A percentile compares a stretch with the other conserved stretches of the same genome.
Evolutionary conservation across 176 grass and related monocot species (phyloP).

Genomic region (Oryza meridionalis): DNA sequence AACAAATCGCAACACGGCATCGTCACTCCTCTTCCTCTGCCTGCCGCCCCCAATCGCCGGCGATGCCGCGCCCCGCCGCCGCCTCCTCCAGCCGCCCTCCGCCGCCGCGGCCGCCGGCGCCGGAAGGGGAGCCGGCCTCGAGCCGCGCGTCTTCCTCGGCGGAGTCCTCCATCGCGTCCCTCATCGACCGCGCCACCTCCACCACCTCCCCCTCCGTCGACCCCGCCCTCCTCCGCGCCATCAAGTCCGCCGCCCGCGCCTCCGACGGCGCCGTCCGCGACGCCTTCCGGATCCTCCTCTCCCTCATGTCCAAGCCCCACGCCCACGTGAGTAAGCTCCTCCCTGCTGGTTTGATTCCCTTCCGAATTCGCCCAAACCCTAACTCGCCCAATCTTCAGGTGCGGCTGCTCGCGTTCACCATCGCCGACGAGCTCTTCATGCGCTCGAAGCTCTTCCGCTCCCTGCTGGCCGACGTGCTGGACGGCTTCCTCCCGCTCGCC

Average conservation of each 20-base stretch:
- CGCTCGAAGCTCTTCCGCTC: slow-evolving; percentile 83
- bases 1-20: not conserved
- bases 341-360: not conserved
- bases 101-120: not conserved
- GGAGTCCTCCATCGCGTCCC: slow-evolving; percentile 38
- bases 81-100: not conserved
- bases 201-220: slow-evolving; percentile 70
- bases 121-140: not conserved
- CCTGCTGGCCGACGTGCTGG: slow-evolving; percentile 60
- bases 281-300: slow-evolving; percentile 60
- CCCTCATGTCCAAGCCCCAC: slow-evolving; percentile 84
- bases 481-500: slow-evolving; percentile 71
- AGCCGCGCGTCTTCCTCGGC: not conserved
- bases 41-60: not conserved
- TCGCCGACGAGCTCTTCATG: slow-evolving; percentile 92
- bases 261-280: slow-evolving; percentile 60
- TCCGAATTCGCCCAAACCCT: slow-evolving; percentile 21
- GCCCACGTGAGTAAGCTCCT: slow-evolving; percentile 58
- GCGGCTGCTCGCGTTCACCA: slow-evolving; percentile 70
- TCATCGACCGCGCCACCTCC: slow-evolving; percentile 83
- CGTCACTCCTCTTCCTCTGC: not conserved
- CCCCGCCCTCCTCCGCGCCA: slow-evolving; percentile 66
- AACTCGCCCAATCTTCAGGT: slow-evolving; percentile 47
- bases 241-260: slow-evolving; percentile 72
- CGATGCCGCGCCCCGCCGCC: slow-evolving; percentile 34